phyloP scores from a whole-genome alignment of 2,329 filamentous ascomycete genomes.

The Tolypocladium paradoxum region DNA sequence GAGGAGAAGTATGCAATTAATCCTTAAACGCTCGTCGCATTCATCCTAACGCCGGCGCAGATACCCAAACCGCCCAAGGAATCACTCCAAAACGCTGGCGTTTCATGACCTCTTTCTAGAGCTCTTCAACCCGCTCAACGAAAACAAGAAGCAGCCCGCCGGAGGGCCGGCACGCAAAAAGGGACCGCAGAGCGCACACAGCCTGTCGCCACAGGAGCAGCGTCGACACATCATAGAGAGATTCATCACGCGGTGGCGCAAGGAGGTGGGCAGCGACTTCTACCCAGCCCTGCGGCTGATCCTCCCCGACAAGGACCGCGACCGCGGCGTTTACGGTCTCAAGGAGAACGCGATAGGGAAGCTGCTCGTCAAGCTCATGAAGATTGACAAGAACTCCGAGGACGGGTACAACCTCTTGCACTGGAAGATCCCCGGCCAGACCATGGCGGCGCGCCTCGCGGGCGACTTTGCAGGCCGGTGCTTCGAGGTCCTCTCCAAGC shows the following conservation, averaged over 20 bases:
- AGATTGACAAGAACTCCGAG: slow-evolving; percentile 82
- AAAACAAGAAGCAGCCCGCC: slow-evolving; percentile 67
- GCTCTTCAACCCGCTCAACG: slow-evolving; percentile 71
- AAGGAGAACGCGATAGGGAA: slow-evolving; percentile 90
- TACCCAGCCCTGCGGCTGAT: slow-evolving; percentile 90
- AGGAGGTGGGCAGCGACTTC: slow-evolving; percentile 82
- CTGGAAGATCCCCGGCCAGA: slow-evolving; percentile 81
- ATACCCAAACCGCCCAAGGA: slow-evolving; percentile 73
- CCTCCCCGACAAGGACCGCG: slow-evolving; percentile 82
- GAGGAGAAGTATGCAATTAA: slow-evolving; percentile 34
- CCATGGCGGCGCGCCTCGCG: slow-evolving; percentile 51
- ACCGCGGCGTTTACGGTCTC: slow-evolving; percentile 84
- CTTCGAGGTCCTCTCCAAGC: slow-evolving; percentile 74
- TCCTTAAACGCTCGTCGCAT: too few species aligned
- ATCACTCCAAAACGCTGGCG: slow-evolving; percentile 65
- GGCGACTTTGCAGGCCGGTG: slow-evolving; percentile 91
- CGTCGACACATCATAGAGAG: slow-evolving; percentile 71
- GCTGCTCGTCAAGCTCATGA: slow-evolving; percentile 82
- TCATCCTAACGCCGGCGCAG: slow-evolving; percentile 27
- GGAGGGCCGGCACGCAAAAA: slow-evolving; percentile 45
- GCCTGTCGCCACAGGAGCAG: slow-evolving; percentile 63
- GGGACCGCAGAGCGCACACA: slow-evolving; percentile 47
- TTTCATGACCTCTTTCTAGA: slow-evolving; percentile 70
- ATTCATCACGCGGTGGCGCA: slow-evolving; percentile 80
- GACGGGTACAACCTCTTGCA: slow-evolving; percentile 78